These are phyloP conservation scores for Echinosophora koreensis DNA, from an alignment of 306 rosid species.

Conservation along the genomic window DNA sequence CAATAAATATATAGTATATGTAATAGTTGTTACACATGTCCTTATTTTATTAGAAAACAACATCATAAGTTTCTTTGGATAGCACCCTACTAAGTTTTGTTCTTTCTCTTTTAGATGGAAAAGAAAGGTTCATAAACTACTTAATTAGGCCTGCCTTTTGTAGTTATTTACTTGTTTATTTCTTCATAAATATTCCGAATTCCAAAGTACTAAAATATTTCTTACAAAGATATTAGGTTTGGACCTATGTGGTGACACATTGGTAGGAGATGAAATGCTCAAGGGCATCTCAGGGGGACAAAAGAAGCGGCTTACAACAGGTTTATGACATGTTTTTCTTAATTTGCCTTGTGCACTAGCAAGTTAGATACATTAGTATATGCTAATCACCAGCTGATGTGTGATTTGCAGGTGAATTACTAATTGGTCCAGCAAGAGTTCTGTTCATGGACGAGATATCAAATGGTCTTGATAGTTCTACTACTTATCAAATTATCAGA, in stretches of 20 bases:
- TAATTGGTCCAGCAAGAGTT: slow-evolving; percentile 98
- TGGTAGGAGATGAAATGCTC: slow-evolving; percentile 99
- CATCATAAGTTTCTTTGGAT: no score
- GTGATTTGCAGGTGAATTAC: slow-evolving; percentile 80
- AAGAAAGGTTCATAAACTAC: slow-evolving; percentile 16
- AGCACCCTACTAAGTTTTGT: no score
- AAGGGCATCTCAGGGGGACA: slow-evolving; percentile 99
- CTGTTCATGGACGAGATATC: slow-evolving; percentile 99
- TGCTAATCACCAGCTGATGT: slow-evolving; percentile 48
- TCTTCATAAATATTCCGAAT: slow-evolving; percentile 30
- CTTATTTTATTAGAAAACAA: no score
- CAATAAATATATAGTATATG: no score
- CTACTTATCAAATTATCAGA: slow-evolving; percentile 89
- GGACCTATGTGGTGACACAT: slow-evolving; percentile 98
- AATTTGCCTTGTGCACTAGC: slow-evolving; percentile 37
- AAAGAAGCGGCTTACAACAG: slow-evolving; percentile 99
- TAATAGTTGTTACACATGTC: no score
- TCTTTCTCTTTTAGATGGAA: neutral
- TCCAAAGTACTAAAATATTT: slow-evolving; percentile 62
- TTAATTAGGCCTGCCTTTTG: neutral
- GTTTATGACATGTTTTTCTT: slow-evolving; percentile 47
- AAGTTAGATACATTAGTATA: slow-evolving; percentile 37
- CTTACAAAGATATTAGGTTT: slow-evolving; percentile 97
- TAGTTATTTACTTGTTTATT: slow-evolving; percentile 29
- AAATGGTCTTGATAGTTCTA: slow-evolving; percentile 95